These are phyloP conservation scores for Claviceps citrina DNA, from an alignment of 2,329 filamentous ascomycete species.

Conservation along the genomic window DNA sequence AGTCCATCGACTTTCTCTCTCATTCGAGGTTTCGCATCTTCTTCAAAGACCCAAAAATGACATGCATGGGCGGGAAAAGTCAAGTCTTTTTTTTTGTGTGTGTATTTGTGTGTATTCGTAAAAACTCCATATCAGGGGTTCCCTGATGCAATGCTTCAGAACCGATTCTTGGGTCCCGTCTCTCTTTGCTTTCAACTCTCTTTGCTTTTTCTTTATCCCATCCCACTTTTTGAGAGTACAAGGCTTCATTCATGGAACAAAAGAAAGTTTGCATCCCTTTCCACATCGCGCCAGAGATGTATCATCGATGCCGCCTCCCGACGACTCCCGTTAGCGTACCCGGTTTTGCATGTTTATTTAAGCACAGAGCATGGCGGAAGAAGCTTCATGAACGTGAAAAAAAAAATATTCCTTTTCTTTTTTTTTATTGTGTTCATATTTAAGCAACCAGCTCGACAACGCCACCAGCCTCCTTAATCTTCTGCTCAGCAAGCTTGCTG, in stretches of 20 bases:
- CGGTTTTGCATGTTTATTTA: background rate
- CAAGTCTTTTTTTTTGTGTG: slow-evolving; percentile 21
- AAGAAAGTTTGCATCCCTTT: background rate
- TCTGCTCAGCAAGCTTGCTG: slow-evolving; percentile 90
- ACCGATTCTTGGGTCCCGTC: slow-evolving; percentile 18
- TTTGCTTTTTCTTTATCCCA: no score
- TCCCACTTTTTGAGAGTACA: no score
- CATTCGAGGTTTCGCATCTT: background rate
- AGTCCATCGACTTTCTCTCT: no score
- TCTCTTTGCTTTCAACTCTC: slow-evolving; percentile 7
- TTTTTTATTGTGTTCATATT: slow-evolving; percentile 9
- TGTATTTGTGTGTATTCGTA: no score
- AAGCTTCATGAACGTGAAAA: background rate
- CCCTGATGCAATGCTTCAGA: slow-evolving; percentile 28
- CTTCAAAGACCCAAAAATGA: no score
- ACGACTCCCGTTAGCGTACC: slow-evolving; percentile 5
- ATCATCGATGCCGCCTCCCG: slow-evolving; percentile 2
- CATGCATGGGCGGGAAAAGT: slow-evolving; percentile 19
- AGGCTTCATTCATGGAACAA: slow-evolving; percentile 4
- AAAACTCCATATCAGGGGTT: slow-evolving; percentile 24
- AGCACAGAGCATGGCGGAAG: slow-evolving; percentile 1
- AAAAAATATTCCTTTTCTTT: background rate
- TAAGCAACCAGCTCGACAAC: slow-evolving; percentile 89
- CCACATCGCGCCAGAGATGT: background rate
- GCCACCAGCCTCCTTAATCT: slow-evolving; percentile 96